phyloP scores from a whole-genome alignment of 2,329 filamentous ascomycete species.

The Ceratocystis ficicola region DNA sequence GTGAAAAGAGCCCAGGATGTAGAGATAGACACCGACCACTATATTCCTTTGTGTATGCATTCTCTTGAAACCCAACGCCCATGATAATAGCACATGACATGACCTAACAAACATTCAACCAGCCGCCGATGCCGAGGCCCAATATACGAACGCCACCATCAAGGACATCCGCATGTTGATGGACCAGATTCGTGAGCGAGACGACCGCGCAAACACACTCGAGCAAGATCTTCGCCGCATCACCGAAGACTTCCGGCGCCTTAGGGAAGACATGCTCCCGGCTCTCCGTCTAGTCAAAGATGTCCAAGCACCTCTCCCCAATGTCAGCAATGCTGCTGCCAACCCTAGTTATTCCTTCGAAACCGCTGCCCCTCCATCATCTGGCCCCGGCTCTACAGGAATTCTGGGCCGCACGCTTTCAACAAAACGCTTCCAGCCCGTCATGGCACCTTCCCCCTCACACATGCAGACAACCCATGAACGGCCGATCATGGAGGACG shows the following conservation, averaged over 20 bases:
- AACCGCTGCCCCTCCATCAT: conserved; percentile 42
- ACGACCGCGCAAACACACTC: conserved; percentile 74
- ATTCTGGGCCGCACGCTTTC: conserved; percentile 60
- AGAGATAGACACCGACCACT: conserved; percentile 82
- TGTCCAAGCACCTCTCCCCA: conserved; percentile 72
- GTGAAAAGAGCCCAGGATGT: conserved; percentile 90
- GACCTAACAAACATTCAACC: conserved; percentile 22
- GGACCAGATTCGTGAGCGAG: conserved; percentile 75
- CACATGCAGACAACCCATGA: conserved; percentile 59
- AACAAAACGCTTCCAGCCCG: conserved; percentile 59
- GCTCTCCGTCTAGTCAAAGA: conserved; percentile 86
- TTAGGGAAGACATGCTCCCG: conserved; percentile 84
- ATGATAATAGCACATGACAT: neutral
- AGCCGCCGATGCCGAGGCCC: conserved; percentile 82
- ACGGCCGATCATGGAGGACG: conserved; percentile 52
- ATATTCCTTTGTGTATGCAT: conserved; percentile 74
- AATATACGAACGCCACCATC: conserved; percentile 76
- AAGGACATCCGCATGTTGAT: conserved; percentile 89
- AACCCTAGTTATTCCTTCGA: conserved; percentile 21
- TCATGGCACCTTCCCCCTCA: conserved; percentile 67
- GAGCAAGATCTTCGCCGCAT: conserved; percentile 75
- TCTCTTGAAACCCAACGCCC: neutral
- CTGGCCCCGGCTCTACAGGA: conserved; percentile 40
- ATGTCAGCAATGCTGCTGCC: conserved; percentile 25
- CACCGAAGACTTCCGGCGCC: conserved; percentile 73